Evolutionary conservation across 768 basidiomycete species (phyloP), one percentile per base, ranked within the genome.

Genomic region (Lentinula guzmanii): DNA sequence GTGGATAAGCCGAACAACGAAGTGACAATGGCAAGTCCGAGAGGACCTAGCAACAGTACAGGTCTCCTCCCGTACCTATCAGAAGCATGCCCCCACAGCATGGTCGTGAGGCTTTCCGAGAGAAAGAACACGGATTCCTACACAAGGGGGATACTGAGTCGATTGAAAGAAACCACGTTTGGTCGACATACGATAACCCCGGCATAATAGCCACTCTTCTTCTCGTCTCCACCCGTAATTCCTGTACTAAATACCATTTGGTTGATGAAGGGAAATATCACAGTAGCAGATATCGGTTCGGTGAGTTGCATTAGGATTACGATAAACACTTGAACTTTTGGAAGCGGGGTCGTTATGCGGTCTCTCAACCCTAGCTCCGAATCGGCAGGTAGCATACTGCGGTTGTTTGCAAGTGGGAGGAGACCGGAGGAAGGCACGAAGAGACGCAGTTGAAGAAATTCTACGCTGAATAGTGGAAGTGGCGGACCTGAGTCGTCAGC

Each of bases 261-360:
- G 52, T 73, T 74, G 18, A 76, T 69, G 61, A 78, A 79, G 1
- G 76, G 76, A 54, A 75, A 76, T 41, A 77, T 74, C 13, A 77
- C 77, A 2, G 73, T 72, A 6, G 72, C 70, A 0, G 75, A 72
- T 16, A 78, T 62, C 13, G 76, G 75, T 62, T 77, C 76, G 2
- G 72, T 65, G 15, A 73, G 56, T 41, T 77, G 75, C 35, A 75
- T 67, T 39, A 71, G 61, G 21, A 71, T 62, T 10, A 75, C 62
- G 41, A 75, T 69, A 28, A 66, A 67, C 15, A 76, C 69, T 61
- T 74, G 72, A 21, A 68, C 50, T 59, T 67, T 71, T 15, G 72
- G 74, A 10, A 75, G 65, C 11, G 74, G 73, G 0, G 71, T 74
- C 43, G 41, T 46, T 15, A 28, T n/a, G 15, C 37, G 31, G 15